Evolutionary conservation across 2,329 filamentous ascomycete genomes (phyloP), one percentile per base, ranked within the genome.

Genomic region (Metarhizium humberi): DNA sequence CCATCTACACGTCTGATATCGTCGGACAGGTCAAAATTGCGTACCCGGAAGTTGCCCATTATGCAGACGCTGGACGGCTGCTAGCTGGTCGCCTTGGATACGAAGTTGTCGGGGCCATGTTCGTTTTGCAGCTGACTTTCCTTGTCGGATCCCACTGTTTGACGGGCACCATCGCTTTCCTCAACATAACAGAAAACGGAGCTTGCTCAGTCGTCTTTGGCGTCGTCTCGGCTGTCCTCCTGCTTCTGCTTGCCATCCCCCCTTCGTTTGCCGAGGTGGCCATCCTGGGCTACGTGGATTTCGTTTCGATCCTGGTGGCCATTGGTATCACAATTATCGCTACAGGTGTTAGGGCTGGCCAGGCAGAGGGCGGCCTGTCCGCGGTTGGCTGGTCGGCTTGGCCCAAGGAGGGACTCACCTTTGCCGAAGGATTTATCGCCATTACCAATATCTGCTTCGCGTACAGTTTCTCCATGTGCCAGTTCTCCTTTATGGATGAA

Each of bases 371-470:
- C 18, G 68, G 69, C 6, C 49, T 70, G 49, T 59, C 63, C 2
- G 57, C 61, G 5, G 67, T 72, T 40, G 55, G 67, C 48, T 77
- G 74, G 74, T 75, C 73, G 8, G 71, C 72, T 1, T 78, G 75
- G 73, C 75, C 75, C 51, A 72, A 71, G 63, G 66, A 71, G 4
- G 63, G 73, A 4, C 67, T 79, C 1, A 70, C 70, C 38, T 74
- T 87, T 43, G 72, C 74, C 49, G 73, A 79, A 48, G 82, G 74
- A 20, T 85, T 87, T 64, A 75, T 82, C 14, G 78, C 81, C 18
- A 76, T 87, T 49, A 77, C 75, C 63, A 88, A 88, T 71, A 89
- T 90, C 53, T 76, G 88, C 57, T 82, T 90, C 57, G 85, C 87
- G 55, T 90, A 86, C 71, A 76, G 82, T 58, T 78, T 77, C 56